phyloP scores from a whole-genome alignment of 176 grass and related monocot species.

The Urochloa ruziziensis region DNA sequence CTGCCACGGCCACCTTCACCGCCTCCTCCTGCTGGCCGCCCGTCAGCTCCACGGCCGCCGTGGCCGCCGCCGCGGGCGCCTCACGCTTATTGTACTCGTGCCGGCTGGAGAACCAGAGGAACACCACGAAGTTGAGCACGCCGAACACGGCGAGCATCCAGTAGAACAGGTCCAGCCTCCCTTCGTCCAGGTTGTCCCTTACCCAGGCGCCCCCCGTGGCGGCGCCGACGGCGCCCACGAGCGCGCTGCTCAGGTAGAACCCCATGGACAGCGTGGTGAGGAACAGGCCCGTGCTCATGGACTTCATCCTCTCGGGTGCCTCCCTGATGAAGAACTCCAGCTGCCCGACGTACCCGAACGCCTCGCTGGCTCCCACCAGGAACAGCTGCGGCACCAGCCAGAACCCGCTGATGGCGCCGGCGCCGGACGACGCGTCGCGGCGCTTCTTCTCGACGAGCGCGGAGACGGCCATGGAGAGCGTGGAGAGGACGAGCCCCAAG shows the following conservation, averaged over 20 bases:
- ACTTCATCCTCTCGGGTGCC: slow-evolving; percentile 70
- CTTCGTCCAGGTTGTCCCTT: slow-evolving; percentile 50
- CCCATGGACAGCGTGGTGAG: slow-evolving; percentile 64
- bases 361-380: slow-evolving; percentile 68
- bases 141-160: slow-evolving; percentile 69
- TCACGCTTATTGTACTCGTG: slow-evolving; percentile 60
- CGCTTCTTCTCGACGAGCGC: slow-evolving; percentile 66
- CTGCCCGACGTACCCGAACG: slow-evolving; percentile 73
- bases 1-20: background rate
- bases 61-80: background rate
- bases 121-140: slow-evolving; percentile 46
- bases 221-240: slow-evolving; percentile 41
- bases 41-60: background rate
- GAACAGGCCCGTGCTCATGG: slow-evolving; percentile 67
- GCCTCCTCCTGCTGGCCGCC: background rate
- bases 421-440: slow-evolving; percentile 21
- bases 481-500: slow-evolving; percentile 43
- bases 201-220: slow-evolving; percentile 47
- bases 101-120: slow-evolving; percentile 41
- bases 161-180: slow-evolving; percentile 70
- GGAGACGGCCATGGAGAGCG: slow-evolving; percentile 42
- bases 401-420: slow-evolving; percentile 41
- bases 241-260: slow-evolving; percentile 62
- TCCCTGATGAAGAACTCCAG: slow-evolving; percentile 78
- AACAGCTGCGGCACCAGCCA: slow-evolving; percentile 82